These are phyloP conservation scores for Flaveria brownii DNA, from an alignment of 129 eudicot species.

Conservation along the genomic window DNA sequence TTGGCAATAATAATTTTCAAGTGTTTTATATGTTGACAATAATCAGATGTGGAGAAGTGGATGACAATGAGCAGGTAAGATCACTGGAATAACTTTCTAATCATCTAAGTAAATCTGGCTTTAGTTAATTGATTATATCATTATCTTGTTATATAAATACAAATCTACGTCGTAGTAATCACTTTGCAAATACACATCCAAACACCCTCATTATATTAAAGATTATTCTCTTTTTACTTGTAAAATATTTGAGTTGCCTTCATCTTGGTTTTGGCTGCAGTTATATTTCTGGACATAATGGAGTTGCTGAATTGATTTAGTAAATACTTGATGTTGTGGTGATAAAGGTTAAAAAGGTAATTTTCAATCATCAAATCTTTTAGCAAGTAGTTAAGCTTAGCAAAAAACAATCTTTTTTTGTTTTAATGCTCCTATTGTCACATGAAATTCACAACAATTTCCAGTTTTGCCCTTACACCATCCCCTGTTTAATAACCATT, in stretches of 20 bases:
- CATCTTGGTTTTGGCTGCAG: conserved; percentile 28
- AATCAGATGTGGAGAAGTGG: too few relatives aligned
- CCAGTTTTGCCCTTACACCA: neutral
- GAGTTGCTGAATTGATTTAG: neutral
- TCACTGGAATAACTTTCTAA: too few relatives aligned
- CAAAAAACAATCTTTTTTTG: neutral
- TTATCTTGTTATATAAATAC: too few relatives aligned
- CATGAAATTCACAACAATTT: neutral
- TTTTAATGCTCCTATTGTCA: neutral
- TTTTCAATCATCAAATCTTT: neutral
- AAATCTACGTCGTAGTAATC: neutral
- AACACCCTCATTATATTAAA: neutral
- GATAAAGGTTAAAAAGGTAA: conserved; percentile 29
- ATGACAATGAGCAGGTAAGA: neutral
- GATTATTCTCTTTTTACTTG: neutral
- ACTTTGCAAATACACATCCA: neutral
- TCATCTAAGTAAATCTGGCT: neutral
- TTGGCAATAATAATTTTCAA: neutral
- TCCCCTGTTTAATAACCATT: neutral
- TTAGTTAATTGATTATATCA: neutral
- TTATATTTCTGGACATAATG: conserved; percentile 24
- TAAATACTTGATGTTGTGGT: conserved; percentile 6
- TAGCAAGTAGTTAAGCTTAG: conserved; percentile 14
- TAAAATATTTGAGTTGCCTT: neutral
- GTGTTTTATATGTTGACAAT: neutral